Percentiles rank a stretch among this genome's conserved stretches.
Conservation (phyloP, 176 grass and related monocot genomes). For the Cymbopogon citratus region DNA sequence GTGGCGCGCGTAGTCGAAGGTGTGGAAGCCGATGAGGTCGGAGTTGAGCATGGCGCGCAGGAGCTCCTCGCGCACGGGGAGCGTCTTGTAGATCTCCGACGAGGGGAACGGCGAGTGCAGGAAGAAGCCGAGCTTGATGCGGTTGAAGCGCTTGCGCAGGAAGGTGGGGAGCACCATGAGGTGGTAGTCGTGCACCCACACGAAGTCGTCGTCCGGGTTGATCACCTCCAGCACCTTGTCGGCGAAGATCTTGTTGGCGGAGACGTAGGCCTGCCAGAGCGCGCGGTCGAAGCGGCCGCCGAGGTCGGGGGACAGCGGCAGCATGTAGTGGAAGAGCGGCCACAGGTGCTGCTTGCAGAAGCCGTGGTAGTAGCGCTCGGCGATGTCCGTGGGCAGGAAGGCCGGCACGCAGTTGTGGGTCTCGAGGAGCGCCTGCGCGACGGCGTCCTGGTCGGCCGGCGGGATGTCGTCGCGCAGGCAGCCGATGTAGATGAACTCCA, state of each 20-base stretch:
- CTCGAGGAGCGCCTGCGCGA: slow-evolving; percentile 77
- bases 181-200: slow-evolving; percentile 99
- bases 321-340: slow-evolving; percentile 99
- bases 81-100: slow-evolving; percentile 89
- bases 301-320: slow-evolving; percentile 81
- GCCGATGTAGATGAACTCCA: slow-evolving; percentile 92
- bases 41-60: slow-evolving; percentile 79
- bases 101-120: slow-evolving; percentile 90
- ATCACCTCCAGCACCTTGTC: slow-evolving; percentile 95
- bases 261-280: slow-evolving; percentile 90
- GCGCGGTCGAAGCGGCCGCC: slow-evolving; percentile 84
- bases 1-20: slow-evolving; percentile 94
- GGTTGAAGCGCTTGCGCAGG: slow-evolving; percentile 86
- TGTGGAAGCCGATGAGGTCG: slow-evolving; percentile 94
- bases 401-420: slow-evolving; percentile 79
- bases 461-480: slow-evolving; percentile 82
- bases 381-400: slow-evolving; percentile 60
- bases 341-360: slow-evolving; percentile 99
- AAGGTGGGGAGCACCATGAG: slow-evolving; percentile 94
- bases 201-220: slow-evolving; percentile 90
- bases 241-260: slow-evolving; percentile 92
- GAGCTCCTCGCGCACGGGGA: slow-evolving; percentile 87
- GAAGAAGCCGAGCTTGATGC: slow-evolving; percentile 88
- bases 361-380: slow-evolving; percentile 76
- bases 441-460: slow-evolving; percentile 60